Evolutionary conservation across 495 filamentous ascomycete genomes (phyloP), one percentile per base, ranked within the genome.

Genomic region (Pyronema omphalodes): DNA sequence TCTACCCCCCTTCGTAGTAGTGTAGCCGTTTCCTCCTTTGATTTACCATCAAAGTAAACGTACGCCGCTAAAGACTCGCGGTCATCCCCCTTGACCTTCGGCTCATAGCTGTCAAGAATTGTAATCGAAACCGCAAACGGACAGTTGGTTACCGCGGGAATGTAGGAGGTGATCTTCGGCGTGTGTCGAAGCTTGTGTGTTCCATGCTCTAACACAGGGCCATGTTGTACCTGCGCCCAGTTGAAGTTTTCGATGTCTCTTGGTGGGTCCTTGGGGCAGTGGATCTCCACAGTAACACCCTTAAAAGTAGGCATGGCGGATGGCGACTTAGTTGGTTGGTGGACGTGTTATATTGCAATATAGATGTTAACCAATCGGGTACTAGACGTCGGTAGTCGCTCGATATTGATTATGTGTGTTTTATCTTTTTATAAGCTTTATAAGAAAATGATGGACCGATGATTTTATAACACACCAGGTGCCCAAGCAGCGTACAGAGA

Each of bases 51-150:
- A 62, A 99, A 99, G 71, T 96, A 96, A 54, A 99, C 95, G 64
- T 99, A 99, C 9, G 91, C 91, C 14, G 91, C 91, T 52, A 99
- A 86, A 15, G 59, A 63, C 52, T 64, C 61, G 45, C 61, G 54
- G 14, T 64, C 61, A 18, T 64, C 61, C 1, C 93, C 95, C 69
- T 96, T 91, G 63, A 95, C 94, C 47, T 83, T 79, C 3, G 89
- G 83, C 54, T 86, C 80, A 67, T 99, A 99, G 0, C 88, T 86
- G 43, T 73, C 76, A n/a, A 95, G 75, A 41, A 99, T 80, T 1
- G 91, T 95, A 63, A 99, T 93, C 9, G 88, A 95, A 55, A 99
- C 80, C 54, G 89, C 89, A 66, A 99, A 99, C 47, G 86, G 81
- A 67, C 82, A 88, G 49, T 77, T 77, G 8, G 75, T 73, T 40